These are phyloP conservation scores for Pichia sp. DNA, from an alignment of 1,139 yeast species.

Conservation along the genomic window DNA sequence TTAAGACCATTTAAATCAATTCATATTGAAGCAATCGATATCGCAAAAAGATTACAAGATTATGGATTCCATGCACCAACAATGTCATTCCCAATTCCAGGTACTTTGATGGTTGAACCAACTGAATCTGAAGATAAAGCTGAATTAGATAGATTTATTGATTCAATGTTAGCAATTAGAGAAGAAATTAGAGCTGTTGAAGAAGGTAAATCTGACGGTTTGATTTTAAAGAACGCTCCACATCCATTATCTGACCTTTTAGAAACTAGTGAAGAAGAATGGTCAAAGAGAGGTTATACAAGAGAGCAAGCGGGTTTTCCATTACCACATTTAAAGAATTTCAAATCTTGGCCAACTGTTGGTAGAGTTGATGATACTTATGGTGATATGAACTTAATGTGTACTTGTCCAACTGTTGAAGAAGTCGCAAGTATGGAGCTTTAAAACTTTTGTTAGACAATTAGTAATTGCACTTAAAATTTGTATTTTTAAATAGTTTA, in stretches of 20 bases:
- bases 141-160: conserved; percentile 87
- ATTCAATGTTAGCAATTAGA: conserved; percentile 78
- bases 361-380: conserved; percentile 89
- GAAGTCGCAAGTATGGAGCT: conserved; percentile 40
- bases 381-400: conserved; percentile 88
- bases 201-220: conserved; percentile 56
- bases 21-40: conserved; percentile 91
- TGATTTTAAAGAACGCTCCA: conserved; percentile 83
- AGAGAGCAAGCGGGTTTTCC: conserved; percentile 95
- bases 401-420: conserved; percentile 87
- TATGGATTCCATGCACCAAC: conserved; percentile 99
- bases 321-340: conserved; percentile 57
- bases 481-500: no score
- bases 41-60: conserved; percentile 94
- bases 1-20: conserved; percentile 74
- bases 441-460: no score
- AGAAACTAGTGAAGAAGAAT: conserved; percentile 51
- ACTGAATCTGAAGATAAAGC: conserved; percentile 88
- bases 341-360: conserved; percentile 94
- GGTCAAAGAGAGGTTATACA: conserved; percentile 78
- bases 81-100: conserved; percentile 97
- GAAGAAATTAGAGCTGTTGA: conserved; percentile 75
- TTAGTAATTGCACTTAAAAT: no score
- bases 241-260: conserved; percentile 81
- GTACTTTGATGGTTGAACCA: conserved; percentile 96